Evolutionary conservation across 331 rosid species (phyloP), one percentile per base, ranked within the genome.

Genomic region (Acacia concinna): DNA sequence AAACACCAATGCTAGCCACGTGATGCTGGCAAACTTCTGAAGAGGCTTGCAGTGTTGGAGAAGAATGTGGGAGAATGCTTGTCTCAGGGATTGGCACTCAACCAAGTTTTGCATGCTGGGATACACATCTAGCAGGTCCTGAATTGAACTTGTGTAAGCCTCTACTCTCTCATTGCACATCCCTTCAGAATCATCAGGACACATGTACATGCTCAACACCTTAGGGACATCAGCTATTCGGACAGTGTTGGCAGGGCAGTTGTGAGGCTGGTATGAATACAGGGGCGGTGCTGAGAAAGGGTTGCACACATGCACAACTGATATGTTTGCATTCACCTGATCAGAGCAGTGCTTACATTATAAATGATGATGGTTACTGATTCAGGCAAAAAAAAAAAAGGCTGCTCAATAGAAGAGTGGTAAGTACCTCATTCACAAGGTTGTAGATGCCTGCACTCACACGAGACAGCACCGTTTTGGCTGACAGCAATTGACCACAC

Each of bases 201-300:
- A 93, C 23, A 85, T 74, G 13, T 60, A 74, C 0, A 75, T 41
- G 83, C 79, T 83, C 77, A 93, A 75, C 3, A 84, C 93, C 97
- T 92, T 71, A 3, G 97, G 90, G 85, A 91, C 85, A 72, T 88
- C 93, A 76, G 88, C 94, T 34, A 93, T 89, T 80, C 70, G 83
- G 37, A 86, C 70, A 1, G 90, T 35, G 71, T 77, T 70, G 4
- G 81, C 75, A 1, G 93, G 79, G 34, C 97, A 93, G 27, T 85
- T 83, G 43, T 84, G 76, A 5, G 87, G 91, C 78, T 83, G 89
- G 87, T 89, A 93, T 31, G 27, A 56, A 77, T 81, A 88, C 34
- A 79, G 76, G 12, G 95, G 98, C 64, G 98, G 93, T 3, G 78
- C 87, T 72, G 95, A 87, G 85, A 93, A 90, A 73, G 97, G 98